Evolutionary conservation across 139 green algal genomes (phyloP), one percentile per base, ranked within the genome.

Genomic region (Ulvella scutata): DNA sequence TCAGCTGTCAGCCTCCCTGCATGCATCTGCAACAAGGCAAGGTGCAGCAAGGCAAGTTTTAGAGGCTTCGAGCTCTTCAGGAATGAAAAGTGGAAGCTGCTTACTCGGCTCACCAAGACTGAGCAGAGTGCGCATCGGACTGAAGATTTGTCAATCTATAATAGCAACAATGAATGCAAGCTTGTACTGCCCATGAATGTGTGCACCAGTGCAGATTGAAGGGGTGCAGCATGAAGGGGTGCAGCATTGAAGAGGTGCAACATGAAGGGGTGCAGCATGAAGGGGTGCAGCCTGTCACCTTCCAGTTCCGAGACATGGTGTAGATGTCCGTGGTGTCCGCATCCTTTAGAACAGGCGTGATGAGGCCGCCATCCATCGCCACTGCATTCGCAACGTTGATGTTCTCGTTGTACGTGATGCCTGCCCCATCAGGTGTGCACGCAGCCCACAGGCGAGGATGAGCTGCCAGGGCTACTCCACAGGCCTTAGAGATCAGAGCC

Each of bases 331-430:
- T 92, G 43, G 72, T 82, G 85, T 98, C 93, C 17, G 91, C 89
- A 73, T 98, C 81, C 86, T 96, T 89, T 20, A 98, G 83, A 44
- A 99, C 94, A 37, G 94, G 94, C 0, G 94, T 99, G 88, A 99
- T 98, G 29, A 99, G 89, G 43, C 95, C 93, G 39, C 94, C 94
- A 61, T 96, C 91, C 88, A 98, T 98, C 43, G 94, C 88, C 44
- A 99, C 94, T 3, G 94, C 94, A 75, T 96, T 81, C 13, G 93
- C 89, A 3, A 99, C 85, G 84, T 98, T 98, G 79, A 98, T 87
- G 80, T 88, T 74, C 75, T 94, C 86, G 79, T 92, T 96, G 89
- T 97, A 98, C 26, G 88, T 93, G 77, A 97, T 88, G 75, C 93
- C 92, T 7, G 77, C 83, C 62, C 86, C 92, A 82, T 96, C 92